A percentile compares a stretch with the other conserved stretches of the same genome.
phyloP scores from a whole-genome alignment of 768 basidiomycete genomes.

The Podaxis sp. region DNA sequence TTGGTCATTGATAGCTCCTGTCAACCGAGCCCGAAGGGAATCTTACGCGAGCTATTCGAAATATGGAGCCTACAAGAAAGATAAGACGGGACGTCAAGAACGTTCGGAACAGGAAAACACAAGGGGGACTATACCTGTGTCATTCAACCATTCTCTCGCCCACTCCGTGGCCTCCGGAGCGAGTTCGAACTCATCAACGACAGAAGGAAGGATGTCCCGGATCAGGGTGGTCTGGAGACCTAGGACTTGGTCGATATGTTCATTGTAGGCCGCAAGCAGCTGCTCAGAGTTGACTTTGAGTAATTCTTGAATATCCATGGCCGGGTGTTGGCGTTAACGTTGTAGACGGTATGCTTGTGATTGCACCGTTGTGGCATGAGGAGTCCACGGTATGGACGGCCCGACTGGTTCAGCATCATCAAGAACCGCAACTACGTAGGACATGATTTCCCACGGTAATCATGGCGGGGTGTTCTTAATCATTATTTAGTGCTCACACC shows the following conservation, averaged over 20 bases:
- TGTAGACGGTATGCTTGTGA: slow-evolving; percentile 3
- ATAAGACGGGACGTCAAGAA: slow-evolving; percentile 16
- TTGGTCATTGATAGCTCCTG: slow-evolving; percentile 9
- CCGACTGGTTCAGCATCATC: slow-evolving; percentile 10
- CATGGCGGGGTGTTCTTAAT: slow-evolving; percentile 6
- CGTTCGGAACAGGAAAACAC: neutral
- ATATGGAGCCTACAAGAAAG: slow-evolving; percentile 46
- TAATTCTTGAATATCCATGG: slow-evolving; percentile 38
- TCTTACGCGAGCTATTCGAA: slow-evolving; percentile 63
- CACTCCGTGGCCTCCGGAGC: slow-evolving; percentile 44
- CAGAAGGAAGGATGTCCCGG: slow-evolving; percentile 57
- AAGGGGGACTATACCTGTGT: slow-evolving; percentile 51
- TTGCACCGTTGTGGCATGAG: slow-evolving; percentile 7
- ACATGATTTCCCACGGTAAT: slow-evolving; percentile 15
- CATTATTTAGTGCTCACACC: neutral
- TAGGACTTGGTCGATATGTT: slow-evolving; percentile 45
- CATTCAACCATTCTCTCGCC: slow-evolving; percentile 63
- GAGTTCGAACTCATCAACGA: slow-evolving; percentile 58
- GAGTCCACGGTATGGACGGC: slow-evolving; percentile 11
- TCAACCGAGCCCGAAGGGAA: slow-evolving; percentile 16
- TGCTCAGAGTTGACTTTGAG: slow-evolving; percentile 46
- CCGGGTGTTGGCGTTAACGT: neutral
- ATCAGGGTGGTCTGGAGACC: slow-evolving; percentile 52
- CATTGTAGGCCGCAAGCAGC: slow-evolving; percentile 49
- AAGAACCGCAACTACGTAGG: neutral